Percentiles rank a stretch among this genome's conserved stretches.
Evolutionary conservation across 1,139 yeast genomes (phyloP).

Genomic region (Pichia kudriavzevii): DNA sequence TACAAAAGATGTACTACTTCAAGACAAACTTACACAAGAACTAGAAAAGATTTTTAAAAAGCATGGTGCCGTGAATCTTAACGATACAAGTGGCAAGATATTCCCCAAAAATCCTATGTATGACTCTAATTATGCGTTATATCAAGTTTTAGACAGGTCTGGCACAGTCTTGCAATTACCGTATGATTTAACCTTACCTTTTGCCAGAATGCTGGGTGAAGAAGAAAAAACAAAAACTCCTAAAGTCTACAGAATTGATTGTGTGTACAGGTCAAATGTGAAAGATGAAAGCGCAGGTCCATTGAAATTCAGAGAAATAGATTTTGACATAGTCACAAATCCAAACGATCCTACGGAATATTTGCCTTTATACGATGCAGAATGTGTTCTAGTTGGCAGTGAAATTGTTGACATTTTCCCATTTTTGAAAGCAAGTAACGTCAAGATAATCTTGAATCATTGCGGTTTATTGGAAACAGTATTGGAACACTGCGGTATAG

Average conservation of each 20-base stretch:
- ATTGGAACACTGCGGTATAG: constrained; percentile 70
- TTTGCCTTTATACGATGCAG: constrained; percentile 68
- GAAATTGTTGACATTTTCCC: constrained; percentile 62
- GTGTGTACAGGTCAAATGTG: constrained; percentile 67
- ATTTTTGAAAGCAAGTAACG: constrained; percentile 48
- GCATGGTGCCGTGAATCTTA: constrained; percentile 84
- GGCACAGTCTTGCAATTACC: constrained; percentile 87
- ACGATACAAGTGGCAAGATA: constrained; percentile 49
- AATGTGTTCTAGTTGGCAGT: constrained; percentile 72
- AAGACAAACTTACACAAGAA: constrained; percentile 46
- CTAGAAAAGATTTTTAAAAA: constrained; percentile 53
- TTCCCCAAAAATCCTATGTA: constrained; percentile 78
- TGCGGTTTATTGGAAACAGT: constrained; percentile 68
- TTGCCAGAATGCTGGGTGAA: constrained; percentile 78
- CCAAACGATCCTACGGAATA: constrained; percentile 32
- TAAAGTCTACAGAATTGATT: constrained; percentile 67
- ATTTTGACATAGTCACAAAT: constrained; percentile 67
- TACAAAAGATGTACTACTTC: constrained; percentile 35
- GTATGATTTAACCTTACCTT: constrained; percentile 80
- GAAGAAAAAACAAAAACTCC: constrained; percentile 48
- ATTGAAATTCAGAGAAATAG: constrained; percentile 68
- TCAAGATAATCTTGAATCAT: constrained; percentile 66
- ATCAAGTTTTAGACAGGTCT: constrained; percentile 73
- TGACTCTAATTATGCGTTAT: constrained; percentile 51
- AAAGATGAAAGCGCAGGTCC: constrained; percentile 62